Percentiles rank a stretch among this genome's conserved stretches.
Evolutionary conservation across 352 stramenopile genomes (phyloP).

Genomic region (Phytophthora parvispora): DNA sequence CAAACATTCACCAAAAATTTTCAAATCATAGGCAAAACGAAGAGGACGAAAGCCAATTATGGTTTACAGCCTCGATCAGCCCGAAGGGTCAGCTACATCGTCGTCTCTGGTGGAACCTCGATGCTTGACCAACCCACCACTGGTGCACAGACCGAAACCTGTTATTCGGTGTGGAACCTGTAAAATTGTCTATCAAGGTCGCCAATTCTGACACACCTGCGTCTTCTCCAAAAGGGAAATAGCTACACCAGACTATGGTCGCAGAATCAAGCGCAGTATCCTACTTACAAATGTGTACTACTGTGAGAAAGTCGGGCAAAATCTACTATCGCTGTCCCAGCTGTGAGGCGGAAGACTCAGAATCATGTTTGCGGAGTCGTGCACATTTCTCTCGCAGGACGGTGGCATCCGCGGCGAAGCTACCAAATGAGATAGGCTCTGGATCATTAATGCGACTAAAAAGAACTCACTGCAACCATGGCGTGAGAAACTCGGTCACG

Average conservation of each 20-base stretch:
- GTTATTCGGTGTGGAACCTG: neutral
- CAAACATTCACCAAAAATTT: constrained; percentile 1
- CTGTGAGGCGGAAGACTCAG: neutral
- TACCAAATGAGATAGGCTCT: neutral
- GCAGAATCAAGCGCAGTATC: neutral
- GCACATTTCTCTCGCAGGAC: neutral
- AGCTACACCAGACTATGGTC: neutral
- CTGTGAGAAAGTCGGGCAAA: neutral
- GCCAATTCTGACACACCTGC: constrained; percentile 8
- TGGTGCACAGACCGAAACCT: neutral
- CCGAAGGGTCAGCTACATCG: neutral
- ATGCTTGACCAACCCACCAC: neutral
- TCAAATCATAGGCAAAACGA: neutral
- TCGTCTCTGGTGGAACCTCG: neutral
- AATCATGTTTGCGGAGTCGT: neutral
- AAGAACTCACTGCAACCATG: neutral
- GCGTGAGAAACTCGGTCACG: neutral
- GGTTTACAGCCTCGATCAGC: neutral
- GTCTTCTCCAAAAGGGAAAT: constrained; percentile 1
- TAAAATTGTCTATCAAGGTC: constrained; percentile 11
- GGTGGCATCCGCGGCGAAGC: neutral
- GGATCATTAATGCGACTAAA: neutral
- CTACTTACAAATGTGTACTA: constrained; percentile 11
- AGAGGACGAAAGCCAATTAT: neutral
- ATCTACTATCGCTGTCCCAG: neutral